These are phyloP conservation scores for Hippophae gyantsensis DNA, from an alignment of 306 rosid species.

Conservation along the genomic window DNA sequence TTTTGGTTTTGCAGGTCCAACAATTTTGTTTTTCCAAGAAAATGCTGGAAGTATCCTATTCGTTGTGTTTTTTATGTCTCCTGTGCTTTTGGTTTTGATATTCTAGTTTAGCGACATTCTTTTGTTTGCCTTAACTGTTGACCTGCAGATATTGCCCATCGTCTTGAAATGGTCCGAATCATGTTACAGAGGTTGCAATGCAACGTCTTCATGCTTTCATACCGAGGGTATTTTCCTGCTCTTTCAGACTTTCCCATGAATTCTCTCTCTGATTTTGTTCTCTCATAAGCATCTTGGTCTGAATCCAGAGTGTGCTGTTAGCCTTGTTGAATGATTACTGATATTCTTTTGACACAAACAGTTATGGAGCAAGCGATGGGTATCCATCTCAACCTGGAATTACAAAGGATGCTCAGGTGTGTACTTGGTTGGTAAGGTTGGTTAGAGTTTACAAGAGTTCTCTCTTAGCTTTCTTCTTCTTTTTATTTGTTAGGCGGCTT, in stretches of 20 bases:
- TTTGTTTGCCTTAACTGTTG: conserved; percentile 54
- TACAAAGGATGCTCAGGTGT: conserved; percentile 86
- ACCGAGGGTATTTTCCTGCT: conserved; percentile 64
- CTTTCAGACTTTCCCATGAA: conserved; percentile 3
- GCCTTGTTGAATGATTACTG: not conserved
- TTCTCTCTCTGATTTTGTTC: not conserved
- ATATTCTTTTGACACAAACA: conserved; percentile 23
- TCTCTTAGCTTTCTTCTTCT: conserved; percentile 3
- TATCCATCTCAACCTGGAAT: conserved; percentile 96
- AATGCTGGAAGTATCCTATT: conserved; percentile 99
- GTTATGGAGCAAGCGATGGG: conserved; percentile 98
- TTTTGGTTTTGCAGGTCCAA: conserved; percentile 68
- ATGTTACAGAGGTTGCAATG: conserved; percentile 80
- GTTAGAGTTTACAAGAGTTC: not conserved
- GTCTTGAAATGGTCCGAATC: conserved; percentile 92
- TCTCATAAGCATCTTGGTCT: not conserved
- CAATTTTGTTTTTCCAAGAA: conserved; percentile 93
- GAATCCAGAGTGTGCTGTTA: not conserved
- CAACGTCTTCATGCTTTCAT: conserved; percentile 94
- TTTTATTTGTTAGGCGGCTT: conserved; percentile 62
- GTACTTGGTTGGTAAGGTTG: conserved; percentile 2
- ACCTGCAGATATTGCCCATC: conserved; percentile 90
- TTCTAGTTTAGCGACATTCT: conserved; percentile 5
- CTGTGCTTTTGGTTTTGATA: too few relatives aligned
- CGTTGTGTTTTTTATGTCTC: not conserved